A percentile compares a stretch with the other conserved stretches of the same genome.
Evolutionary conservation across 208 protist genomes (phyloP).

Genomic region (Crithidia thermophila): DNA sequence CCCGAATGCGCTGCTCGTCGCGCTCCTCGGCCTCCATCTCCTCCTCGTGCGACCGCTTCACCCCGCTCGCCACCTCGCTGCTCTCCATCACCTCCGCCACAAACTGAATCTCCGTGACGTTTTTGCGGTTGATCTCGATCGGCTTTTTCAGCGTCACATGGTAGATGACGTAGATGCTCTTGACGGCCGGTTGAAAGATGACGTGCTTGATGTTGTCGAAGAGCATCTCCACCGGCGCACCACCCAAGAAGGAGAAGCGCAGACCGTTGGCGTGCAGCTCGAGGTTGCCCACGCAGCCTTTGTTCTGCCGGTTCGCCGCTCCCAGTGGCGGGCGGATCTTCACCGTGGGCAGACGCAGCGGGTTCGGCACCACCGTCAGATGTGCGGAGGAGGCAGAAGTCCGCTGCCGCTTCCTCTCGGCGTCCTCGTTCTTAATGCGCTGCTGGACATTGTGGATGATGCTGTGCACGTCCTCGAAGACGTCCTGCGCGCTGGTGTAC

Average conservation of each 20-base stretch:
- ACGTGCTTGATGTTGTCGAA: slow-evolving; percentile 98
- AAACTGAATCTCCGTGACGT: slow-evolving; percentile 95
- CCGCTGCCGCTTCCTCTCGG: slow-evolving; percentile 49
- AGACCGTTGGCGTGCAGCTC: slow-evolving; percentile 97
- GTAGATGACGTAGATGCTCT: slow-evolving; percentile 93
- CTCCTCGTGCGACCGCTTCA: slow-evolving; percentile 70
- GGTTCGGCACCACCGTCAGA: slow-evolving; percentile 46
- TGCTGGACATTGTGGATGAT: slow-evolving; percentile 72
- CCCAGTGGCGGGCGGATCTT: slow-evolving; percentile 90
- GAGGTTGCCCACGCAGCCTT: slow-evolving; percentile 88
- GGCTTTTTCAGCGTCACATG: slow-evolving; percentile 97
- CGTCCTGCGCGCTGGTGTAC: slow-evolving; percentile 59
- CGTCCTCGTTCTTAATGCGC: slow-evolving; percentile 79
- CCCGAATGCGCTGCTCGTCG: slow-evolving; percentile 62
- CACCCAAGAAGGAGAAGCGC: slow-evolving; percentile 89
- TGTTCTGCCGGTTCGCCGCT: slow-evolving; percentile 67
- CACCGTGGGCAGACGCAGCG: slow-evolving; percentile 82
- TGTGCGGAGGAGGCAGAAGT: slow-evolving; percentile 49
- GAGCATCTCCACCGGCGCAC: slow-evolving; percentile 88
- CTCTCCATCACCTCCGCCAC: slow-evolving; percentile 96
- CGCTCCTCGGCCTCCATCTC: slow-evolving; percentile 82
- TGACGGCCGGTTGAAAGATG: slow-evolving; percentile 96
- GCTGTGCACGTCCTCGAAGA: slow-evolving; percentile 62
- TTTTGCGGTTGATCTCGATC: slow-evolving; percentile 98
- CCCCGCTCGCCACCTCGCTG: slow-evolving; percentile 66